Base-by-base conservation (phyloP, 306 rosid genomes). In the Castanopsis chinensis region DNA sequence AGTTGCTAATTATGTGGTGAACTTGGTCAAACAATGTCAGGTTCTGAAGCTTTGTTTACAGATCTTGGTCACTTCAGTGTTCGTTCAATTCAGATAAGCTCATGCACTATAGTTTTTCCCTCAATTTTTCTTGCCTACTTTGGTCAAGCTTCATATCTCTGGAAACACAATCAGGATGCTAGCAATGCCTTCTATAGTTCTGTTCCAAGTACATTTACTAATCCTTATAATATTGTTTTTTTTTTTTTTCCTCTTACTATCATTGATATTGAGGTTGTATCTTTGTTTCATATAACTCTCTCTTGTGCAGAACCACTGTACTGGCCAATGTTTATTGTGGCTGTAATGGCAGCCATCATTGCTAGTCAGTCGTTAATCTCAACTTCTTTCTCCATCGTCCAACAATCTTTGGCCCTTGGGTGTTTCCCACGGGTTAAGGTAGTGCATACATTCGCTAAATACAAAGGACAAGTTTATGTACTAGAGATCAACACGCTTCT, bases 321-420 rank as follows among this genome's bases (percentile, higher is more conserved):
- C 32, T 92, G 97, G 96, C 97, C 93, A 41, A 85, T 83, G 89
- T 90, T 92, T 88, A 86, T 71, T 13, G 65, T 90, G 52, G 92
- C 94, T 2, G 85, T 94, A 53, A 5, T 82, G 76, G 89, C 98
- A 49, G 30, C 98, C 21, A 86, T 91, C 55, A 89, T 92, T 64
- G 98, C 97, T 33, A 92, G 97, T 74, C 96, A 94, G 85, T 89
- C 98, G 11, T 82, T 94, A 90, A 94, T 94, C 59, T 89, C 97
- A 1, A 93, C 91, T 28, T 82, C 93, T 11, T 94, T 94, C 82
- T 92, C 97, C 3, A 87, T 92, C 58, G 76, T 94, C 72, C 94
- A 94, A 78, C 98, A 94, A 33, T 94, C 97, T 0, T 80, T 91
- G 21, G 74, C 97, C 21, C 55, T 92, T 14, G 97, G 98, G 72